Evolutionary conservation across 257 asterid species (phyloP).

Genomic region (Rehmannia glutinosa): DNA sequence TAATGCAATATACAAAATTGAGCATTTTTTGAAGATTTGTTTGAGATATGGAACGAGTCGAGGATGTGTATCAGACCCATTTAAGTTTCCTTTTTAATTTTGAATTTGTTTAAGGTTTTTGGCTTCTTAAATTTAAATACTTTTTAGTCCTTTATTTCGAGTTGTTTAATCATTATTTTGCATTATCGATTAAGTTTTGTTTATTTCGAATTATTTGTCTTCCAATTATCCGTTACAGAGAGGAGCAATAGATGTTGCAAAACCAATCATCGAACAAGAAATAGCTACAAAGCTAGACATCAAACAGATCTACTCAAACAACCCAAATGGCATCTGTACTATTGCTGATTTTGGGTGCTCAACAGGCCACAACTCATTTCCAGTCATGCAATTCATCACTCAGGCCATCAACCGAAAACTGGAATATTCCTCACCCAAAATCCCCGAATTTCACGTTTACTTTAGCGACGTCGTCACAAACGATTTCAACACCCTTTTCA

Average conservation of each 20-base stretch:
- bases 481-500: slow-evolving; percentile 31
- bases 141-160: too few relatives aligned
- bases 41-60: too few relatives aligned
- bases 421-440: neutral
- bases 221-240: too few relatives aligned
- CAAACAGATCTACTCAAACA: neutral
- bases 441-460: slow-evolving; percentile 9
- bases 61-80: too few relatives aligned
- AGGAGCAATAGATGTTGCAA: slow-evolving; percentile 14
- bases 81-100: too few relatives aligned
- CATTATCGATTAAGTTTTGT: too few relatives aligned
- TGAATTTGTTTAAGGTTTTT: too few relatives aligned
- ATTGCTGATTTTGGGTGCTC: slow-evolving; percentile 47
- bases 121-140: too few relatives aligned
- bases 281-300: neutral
- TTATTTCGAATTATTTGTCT: too few relatives aligned
- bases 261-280: slow-evolving; percentile 18
- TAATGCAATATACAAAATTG: too few relatives aligned
- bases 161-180: too few relatives aligned
- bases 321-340: neutral
- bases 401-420: slow-evolving; percentile 13
- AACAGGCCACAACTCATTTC: too few relatives aligned
- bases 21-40: neutral
- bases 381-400: slow-evolving; percentile 15
- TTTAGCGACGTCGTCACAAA: slow-evolving; percentile 26